These are phyloP conservation scores for Suillus ampliporus DNA, from an alignment of 768 basidiomycete genomes.

Conservation along the genomic window DNA sequence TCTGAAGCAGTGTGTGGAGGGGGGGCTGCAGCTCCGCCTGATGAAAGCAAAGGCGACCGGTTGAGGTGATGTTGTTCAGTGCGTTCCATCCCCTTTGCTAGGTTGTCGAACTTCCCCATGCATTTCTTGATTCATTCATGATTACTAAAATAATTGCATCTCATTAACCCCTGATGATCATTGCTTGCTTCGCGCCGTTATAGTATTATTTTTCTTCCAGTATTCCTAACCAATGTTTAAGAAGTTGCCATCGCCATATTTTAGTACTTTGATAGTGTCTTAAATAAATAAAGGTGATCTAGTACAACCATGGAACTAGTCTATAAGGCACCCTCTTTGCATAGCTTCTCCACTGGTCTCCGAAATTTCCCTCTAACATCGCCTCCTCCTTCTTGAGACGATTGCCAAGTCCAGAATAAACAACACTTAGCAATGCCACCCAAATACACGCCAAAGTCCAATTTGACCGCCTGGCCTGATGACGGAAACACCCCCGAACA, in stretches of 20 bases:
- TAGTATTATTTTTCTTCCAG: background rate
- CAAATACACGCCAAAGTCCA: constrained; percentile 1
- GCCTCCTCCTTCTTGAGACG: constrained; percentile 24
- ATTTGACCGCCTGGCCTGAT: background rate
- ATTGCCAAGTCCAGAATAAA: background rate
- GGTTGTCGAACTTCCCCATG: background rate
- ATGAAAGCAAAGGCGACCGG: constrained; percentile 24
- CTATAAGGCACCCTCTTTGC: constrained; percentile 12
- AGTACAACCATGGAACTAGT: constrained; percentile 17
- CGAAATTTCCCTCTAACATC: constrained; percentile 17
- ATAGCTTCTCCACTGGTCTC: constrained; percentile 17
- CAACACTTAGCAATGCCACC: background rate
- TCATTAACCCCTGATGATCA: background rate
- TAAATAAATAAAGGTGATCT: background rate
- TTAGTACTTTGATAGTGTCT: background rate
- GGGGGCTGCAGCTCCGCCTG: constrained; percentile 27
- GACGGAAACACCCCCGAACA: constrained; percentile 13
- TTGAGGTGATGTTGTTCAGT: constrained; percentile 15
- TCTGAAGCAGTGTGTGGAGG: constrained; percentile 26
- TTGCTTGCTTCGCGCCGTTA: background rate
- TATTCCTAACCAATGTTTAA: background rate
- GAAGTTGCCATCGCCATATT: background rate
- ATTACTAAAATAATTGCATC: background rate
- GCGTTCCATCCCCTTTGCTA: background rate
- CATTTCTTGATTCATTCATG: background rate